Evolutionary conservation across 768 basidiomycete species (phyloP), one percentile per base, ranked within the genome.

Genomic region (Nidularia pulvinata): DNA sequence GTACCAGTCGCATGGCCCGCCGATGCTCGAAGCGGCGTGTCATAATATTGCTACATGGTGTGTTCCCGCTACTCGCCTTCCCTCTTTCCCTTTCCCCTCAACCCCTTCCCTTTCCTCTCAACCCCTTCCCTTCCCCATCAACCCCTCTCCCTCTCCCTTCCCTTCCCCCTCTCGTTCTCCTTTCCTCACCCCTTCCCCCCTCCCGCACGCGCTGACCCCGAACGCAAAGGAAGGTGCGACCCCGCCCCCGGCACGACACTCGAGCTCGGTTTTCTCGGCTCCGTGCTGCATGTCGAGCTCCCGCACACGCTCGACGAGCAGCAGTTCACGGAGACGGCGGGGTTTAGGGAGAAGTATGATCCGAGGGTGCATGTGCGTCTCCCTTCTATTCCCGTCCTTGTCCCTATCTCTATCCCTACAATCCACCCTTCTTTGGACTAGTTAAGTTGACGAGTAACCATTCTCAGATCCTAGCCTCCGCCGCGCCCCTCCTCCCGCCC

Each of bases 31-130:
- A 68, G 82, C 86, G 1, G 91, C 92, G 2, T 94, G 91, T 64
- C 83, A 95, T 61, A 90, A 91, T 55, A 88, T 94, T 25, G 83
- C 91, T 5, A 83, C 78, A 55, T 97, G 93, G 93, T 95, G 73
- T 69, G 36, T 13, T 34, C n/a, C n/a, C n/a, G n/a, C n/a, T n/a
- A n/a, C n/a, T n/a, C n/a, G n/a, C n/a, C n/a, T n/a, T n/a, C n/a
- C n/a, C n/a, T n/a, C n/a, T n/a, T n/a, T n/a, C n/a, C n/a, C n/a
- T n/a, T 19, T 19, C 19, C 19, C 19, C 19, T 1, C 19, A 19
- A 19, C 19, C 19, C 19, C 19, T 1, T 19, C 19, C 19, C 19
- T 19, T 19, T 19, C 1, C 19, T 19, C 19, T 19, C 1, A 19
- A 19, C 19, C 19, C 19, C 19, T 1, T 19, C 19, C 19, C 19